Evolutionary conservation across 1,139 yeast genomes (phyloP), one percentile per base, ranked within the genome.

Genomic region (Debaryomycetaceae sp.): DNA sequence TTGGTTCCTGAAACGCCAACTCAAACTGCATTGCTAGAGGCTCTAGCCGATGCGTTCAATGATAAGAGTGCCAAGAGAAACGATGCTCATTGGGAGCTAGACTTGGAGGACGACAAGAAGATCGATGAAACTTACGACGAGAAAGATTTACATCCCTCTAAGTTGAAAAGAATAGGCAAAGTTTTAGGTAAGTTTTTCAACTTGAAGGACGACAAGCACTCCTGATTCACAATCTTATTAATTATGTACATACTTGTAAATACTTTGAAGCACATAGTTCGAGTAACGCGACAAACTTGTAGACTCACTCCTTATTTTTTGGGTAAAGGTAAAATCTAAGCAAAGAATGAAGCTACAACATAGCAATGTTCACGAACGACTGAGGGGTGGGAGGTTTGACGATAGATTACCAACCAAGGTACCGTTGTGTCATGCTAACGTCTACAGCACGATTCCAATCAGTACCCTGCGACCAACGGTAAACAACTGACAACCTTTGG

Each of bases 1-100:
- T 72, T 82, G 52, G 78, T 82, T 46, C 93, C 98, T 4, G 78
- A 78, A 46, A 85, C 89, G 14, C 88, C 93, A n/a, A 85, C 93
- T 2, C 97, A 93, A 63, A 83, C 83, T 7, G 95, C 95, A n/a
- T 72, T 93, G 46, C 75, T 95, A 56, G 99, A 95, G 63, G 97
- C 97, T 0, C 75, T 93, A 51, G 99, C 99, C 1, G 97, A 89
- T 60, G 85, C 96, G 4, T 78, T 86, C 45, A 82, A 87, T 48
- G 99, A 93, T 62, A 73, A 73, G 40, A 77, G 76, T 30, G 98
- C 99, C 4, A 86, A 80, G 54, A 73, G 93, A 51, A 72, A 83
- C 9, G 82, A 80, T 51, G 77, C 81, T n/a, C 72, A 75, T 43
- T 78, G 83, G 81, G 70, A 72, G 45, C 68, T 78, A 31, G 70